Conservation (phyloP, 164 flowering plant species). For the Berberis thunbergii region DNA sequence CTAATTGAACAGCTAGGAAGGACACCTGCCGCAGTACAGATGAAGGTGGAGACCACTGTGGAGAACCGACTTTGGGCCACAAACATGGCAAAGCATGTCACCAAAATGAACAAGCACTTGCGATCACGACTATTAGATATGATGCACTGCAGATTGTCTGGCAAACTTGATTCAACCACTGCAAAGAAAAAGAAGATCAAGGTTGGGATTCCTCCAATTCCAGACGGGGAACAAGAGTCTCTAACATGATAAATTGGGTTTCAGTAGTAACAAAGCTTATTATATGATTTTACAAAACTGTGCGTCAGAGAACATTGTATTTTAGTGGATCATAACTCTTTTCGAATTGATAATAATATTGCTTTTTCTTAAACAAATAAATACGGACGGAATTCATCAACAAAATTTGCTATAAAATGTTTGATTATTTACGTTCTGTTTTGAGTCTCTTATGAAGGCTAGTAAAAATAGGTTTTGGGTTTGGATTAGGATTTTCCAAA, state of each 20-base stretch:
- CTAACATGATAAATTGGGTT: background rate
- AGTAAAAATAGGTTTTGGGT: no score
- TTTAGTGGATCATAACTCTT: no score
- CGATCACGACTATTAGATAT: conserved; percentile 33
- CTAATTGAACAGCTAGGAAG: conserved; percentile 22
- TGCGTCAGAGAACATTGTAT: no score
- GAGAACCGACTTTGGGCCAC: conserved; percentile 38
- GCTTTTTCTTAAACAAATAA: no score
- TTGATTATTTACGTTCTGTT: no score
- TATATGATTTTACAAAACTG: no score
- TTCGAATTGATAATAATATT: no score
- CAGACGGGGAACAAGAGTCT: conserved; percentile 9
- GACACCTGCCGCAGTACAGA: conserved; percentile 34
- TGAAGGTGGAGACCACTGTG: conserved; percentile 33
- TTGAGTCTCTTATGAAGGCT: no score
- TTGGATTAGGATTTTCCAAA: no score
- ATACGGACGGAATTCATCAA: no score
- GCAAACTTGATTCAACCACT: conserved; percentile 5
- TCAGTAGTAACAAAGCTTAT: background rate
- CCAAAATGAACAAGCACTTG: conserved; percentile 47
- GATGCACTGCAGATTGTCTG: conserved; percentile 23
- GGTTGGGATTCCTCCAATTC: conserved; percentile 7
- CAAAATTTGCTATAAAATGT: no score
- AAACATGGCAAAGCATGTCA: conserved; percentile 44
- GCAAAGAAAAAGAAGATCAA: conserved; percentile 23